A percentile compares a stretch with the other conserved stretches of the same genome.
Conservation (phyloP, 345 rosid species). For the Brassica carinata region DNA sequence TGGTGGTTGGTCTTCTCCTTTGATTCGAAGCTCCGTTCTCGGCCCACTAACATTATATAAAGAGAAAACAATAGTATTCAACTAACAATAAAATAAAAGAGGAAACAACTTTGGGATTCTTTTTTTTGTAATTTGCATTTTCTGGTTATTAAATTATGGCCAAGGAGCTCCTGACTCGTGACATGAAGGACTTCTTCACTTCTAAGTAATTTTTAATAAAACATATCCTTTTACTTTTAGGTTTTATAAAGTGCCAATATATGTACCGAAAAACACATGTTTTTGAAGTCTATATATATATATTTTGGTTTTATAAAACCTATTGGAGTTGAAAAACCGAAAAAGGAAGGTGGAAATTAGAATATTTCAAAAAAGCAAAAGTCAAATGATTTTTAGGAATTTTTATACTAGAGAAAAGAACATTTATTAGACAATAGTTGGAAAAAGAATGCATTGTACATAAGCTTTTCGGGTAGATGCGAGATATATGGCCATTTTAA, state of each 20-base stretch:
- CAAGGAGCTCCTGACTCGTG: slow-evolving; percentile 7
- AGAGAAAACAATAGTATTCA: slow-evolving; percentile 6
- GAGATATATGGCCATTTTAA: slow-evolving; percentile 13
- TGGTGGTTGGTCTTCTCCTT: slow-evolving; percentile 34
- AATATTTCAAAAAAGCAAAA: background rate
- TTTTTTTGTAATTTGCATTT: background rate
- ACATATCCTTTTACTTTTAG: background rate
- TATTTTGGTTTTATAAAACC: background rate
- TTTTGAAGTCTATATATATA: background rate
- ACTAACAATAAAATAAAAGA: background rate
- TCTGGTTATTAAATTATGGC: background rate
- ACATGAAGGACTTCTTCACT: slow-evolving; percentile 10
- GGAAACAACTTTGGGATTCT: background rate
- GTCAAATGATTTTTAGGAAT: background rate
- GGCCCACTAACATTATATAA: slow-evolving; percentile 17
- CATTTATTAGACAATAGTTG: slow-evolving; percentile 28
- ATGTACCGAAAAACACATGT: background rate
- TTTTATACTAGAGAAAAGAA: slow-evolving; percentile 21
- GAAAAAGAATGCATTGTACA: slow-evolving; percentile 25
- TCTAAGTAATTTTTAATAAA: background rate
- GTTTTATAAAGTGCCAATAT: background rate
- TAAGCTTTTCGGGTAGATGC: slow-evolving; percentile 21
- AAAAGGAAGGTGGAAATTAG: background rate
- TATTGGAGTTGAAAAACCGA: background rate
- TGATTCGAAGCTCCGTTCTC: slow-evolving; percentile 41